Percentiles rank a stretch among this genome's conserved stretches.
These are phyloP conservation scores for Citrus sp. DNA, from an alignment of 345 rosid genomes.

Conservation along the genomic window DNA sequence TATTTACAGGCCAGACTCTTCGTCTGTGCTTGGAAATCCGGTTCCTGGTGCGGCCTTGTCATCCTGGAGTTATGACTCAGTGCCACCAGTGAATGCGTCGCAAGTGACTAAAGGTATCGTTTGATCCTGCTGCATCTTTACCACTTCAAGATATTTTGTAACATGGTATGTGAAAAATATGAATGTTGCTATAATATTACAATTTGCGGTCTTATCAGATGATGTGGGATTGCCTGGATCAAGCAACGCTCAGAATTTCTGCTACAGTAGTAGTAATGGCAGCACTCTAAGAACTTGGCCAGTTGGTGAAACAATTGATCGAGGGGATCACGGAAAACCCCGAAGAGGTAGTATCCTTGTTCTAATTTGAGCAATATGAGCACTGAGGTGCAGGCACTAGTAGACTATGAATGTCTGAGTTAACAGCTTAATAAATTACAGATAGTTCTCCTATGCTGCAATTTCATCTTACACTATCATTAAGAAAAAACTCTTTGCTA, in stretches of 20 bases:
- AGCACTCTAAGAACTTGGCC: constrained; percentile 40
- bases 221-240: constrained; percentile 27
- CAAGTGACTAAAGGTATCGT: constrained; percentile 42
- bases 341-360: constrained; percentile 40
- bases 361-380: constrained; percentile 3
- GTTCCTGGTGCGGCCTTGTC: constrained; percentile 34
- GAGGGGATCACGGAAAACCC: constrained; percentile 26
- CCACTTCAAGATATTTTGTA: not conserved
- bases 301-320: constrained; percentile 27
- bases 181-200: not conserved
- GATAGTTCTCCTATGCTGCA: not conserved
- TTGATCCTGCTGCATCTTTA: not conserved
- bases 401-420: not conserved
- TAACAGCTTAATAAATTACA: not conserved
- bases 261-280: constrained; percentile 46
- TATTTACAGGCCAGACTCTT: constrained; percentile 41
- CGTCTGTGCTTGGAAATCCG: constrained; percentile 42
- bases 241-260: constrained; percentile 18
- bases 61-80: constrained; percentile 47
- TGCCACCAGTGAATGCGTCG: constrained; percentile 30
- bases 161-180: not conserved
- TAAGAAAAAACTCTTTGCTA: not conserved
- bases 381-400: not conserved
- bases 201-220: constrained; percentile 21
- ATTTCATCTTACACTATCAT: not conserved